Base-by-base conservation (phyloP, 2,329 filamentous ascomycete species). In the Chrysosphaeria jannelii region DNA sequence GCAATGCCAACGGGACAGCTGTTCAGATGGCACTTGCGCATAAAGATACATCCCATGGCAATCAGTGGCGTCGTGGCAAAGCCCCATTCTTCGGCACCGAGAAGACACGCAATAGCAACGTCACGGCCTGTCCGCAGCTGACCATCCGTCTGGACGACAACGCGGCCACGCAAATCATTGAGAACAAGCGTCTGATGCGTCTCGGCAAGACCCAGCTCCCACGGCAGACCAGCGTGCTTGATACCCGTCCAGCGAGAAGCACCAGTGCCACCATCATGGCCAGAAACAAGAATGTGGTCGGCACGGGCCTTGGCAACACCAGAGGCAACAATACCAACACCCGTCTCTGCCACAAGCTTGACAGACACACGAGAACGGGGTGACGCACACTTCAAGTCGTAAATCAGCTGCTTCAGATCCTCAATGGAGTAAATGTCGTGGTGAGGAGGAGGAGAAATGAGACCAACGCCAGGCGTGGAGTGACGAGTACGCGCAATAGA, bases 391-490 rank as follows among this genome's bases (percentile, higher is more conserved):
- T 93, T 93, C 26, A 91, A 53, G 46, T 93, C 81, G 47, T 93
- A 93, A 36, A 93, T 91, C 35, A 93, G 53, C 45, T 93, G 81
- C 53, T 93, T 93, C 29, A 93, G 46, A 55, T 93, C 81, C 46
- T 93, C 81, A 33, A 93, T 93, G 24, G 76, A 89, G 57, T 93
- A 93, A 34, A 93, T 91, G 40, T 93, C 81, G 56, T 93, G 81
- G 43, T 93, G 81, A 20, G 81, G 81, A 33, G 81, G 79, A 20
- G 81, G 81, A 12, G 78, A 90, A 41, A 93, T 93, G 21, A 93
- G 59, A 46, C 81, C 81, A 35, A 93, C 81, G 46, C 81, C 81
- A 33, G 81, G 78, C 5, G 81, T 93, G 7, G 81, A 93, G 52
- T 91, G 79, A 43, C 81, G 70, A 27, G 81, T 93, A 36, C 75